Percentiles rank a stretch among this genome's conserved stretches.
Evolutionary conservation across 306 rosid genomes (phyloP).

Genomic region (Fagus sylvatica): DNA sequence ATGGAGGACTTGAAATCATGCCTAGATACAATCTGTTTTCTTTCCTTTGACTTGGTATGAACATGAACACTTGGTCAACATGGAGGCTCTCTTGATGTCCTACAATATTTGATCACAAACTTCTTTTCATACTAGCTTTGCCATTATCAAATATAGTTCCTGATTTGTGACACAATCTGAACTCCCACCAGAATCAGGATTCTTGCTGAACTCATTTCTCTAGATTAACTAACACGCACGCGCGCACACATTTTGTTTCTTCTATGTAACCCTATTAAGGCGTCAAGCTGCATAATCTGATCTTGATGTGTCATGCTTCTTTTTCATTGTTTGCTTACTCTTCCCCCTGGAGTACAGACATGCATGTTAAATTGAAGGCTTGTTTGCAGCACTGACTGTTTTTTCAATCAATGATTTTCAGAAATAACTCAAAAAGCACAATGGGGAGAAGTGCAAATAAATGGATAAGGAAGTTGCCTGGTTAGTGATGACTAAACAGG

Average conservation of each 20-base stretch:
- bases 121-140: background rate
- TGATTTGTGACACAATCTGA: background rate
- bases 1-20: background rate
- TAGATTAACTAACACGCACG: no score
- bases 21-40: background rate
- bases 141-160: no score
- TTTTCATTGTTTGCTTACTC: no score
- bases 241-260: no score
- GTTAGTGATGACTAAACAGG: background rate
- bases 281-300: background rate
- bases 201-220: background rate
- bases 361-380: background rate
- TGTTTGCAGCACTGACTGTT: background rate
- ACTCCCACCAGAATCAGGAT: background rate
- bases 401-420: background rate
- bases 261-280: no score
- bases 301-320: background rate
- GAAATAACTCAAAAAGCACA: background rate
- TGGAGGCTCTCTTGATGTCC: background rate
- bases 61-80: background rate
- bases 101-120: background rate
- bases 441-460: background rate
- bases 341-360: no score
- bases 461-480: background rate
- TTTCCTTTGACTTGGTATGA: background rate